Conservation (phyloP, 371 early-diverging fungal genomes). For the Rhizopus delemar region DNA sequence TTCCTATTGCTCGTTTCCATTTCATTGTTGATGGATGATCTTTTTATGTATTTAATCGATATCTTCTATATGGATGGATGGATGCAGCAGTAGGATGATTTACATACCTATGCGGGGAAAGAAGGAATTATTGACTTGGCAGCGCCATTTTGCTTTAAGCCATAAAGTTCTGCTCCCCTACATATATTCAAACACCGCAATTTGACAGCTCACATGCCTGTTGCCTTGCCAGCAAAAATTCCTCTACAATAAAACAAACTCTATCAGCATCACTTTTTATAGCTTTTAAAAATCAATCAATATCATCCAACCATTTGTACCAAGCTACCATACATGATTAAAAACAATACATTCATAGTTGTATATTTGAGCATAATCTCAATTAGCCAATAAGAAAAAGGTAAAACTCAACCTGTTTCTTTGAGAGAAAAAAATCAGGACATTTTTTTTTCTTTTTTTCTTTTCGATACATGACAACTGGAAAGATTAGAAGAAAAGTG, state of each 20-base stretch:
- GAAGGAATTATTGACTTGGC: constrained; percentile 29
- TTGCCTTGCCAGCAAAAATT: too few species aligned
- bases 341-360: too few species aligned
- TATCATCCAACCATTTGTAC: neutral
- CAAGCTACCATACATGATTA: too few species aligned
- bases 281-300: too few species aligned
- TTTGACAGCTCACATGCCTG: neutral
- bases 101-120: constrained; percentile 47
- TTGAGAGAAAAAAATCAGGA: neutral
- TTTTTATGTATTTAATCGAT: neutral
- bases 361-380: too few species aligned
- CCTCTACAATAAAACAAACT: neutral
- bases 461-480: constrained; percentile 3
- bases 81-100: constrained; percentile 1
- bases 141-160: constrained; percentile 19
- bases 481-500: constrained; percentile 15
- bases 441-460: neutral
- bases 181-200: constrained; percentile 4
- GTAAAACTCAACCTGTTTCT: too few species aligned
- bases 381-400: too few species aligned
- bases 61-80: constrained; percentile 1
- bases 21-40: constrained; percentile 19
- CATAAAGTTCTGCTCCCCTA: neutral
- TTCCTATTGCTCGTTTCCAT: neutral
- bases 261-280: neutral